Conservation (phyloP, 768 basidiomycete species). For the Myochromella boudieri region DNA sequence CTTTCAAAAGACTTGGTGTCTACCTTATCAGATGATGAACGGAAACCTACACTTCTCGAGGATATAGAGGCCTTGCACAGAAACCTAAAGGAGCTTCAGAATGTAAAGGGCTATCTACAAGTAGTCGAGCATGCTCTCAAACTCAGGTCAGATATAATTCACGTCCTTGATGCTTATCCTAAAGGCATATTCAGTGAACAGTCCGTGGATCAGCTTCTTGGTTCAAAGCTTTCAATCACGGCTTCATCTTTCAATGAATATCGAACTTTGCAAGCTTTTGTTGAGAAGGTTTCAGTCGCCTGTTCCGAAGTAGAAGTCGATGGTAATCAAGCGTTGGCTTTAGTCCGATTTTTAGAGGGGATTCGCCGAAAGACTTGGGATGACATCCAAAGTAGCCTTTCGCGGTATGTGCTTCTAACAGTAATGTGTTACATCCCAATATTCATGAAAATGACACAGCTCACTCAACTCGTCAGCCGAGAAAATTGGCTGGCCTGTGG, state of each 20-base stretch:
- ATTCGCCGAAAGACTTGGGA: slow-evolving; percentile 75
- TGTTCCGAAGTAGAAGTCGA: slow-evolving; percentile 48
- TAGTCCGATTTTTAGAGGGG: slow-evolving; percentile 60
- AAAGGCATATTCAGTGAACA: slow-evolving; percentile 44
- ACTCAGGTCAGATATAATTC: slow-evolving; percentile 55
- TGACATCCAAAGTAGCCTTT: slow-evolving; percentile 66
- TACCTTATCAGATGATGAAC: slow-evolving; percentile 44
- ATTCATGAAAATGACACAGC: slow-evolving; percentile 36
- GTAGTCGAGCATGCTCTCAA: slow-evolving; percentile 69
- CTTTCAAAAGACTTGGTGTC: slow-evolving; percentile 67
- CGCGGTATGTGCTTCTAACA: slow-evolving; percentile 47
- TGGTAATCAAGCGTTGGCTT: slow-evolving; percentile 51
- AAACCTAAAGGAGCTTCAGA: slow-evolving; percentile 73
- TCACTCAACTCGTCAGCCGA: slow-evolving; percentile 65
- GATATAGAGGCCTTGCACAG: slow-evolving; percentile 80
- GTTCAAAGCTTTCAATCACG: slow-evolving; percentile 36
- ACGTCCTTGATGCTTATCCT: slow-evolving; percentile 2
- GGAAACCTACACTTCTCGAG: slow-evolving; percentile 69
- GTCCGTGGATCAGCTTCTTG: slow-evolving; percentile 53
- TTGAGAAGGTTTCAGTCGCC: slow-evolving; percentile 42
- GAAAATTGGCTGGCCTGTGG: slow-evolving; percentile 81
- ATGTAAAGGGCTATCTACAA: slow-evolving; percentile 73
- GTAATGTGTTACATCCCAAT: neutral
- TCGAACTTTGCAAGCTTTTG: slow-evolving; percentile 60
- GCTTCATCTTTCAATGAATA: slow-evolving; percentile 53